phyloP scores from a whole-genome alignment of 768 basidiomycete genomes.

The Gloeostereum incarnatum region DNA sequence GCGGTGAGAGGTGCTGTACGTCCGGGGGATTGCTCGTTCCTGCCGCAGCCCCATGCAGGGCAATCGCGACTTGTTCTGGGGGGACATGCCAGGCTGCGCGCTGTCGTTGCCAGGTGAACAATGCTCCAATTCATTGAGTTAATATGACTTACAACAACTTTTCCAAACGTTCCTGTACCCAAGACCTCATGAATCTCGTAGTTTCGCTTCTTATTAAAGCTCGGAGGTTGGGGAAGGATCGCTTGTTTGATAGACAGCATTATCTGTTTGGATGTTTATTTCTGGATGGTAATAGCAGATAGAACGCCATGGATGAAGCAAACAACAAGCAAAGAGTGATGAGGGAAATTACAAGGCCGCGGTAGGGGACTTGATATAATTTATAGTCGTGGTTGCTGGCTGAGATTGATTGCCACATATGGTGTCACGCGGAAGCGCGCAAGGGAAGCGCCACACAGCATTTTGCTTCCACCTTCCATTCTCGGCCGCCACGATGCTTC shows the following conservation, averaged over 20 bases:
- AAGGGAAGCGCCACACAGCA: too few relatives aligned
- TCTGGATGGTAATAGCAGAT: too few relatives aligned
- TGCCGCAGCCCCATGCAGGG: conserved; percentile 47
- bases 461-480: too few relatives aligned
- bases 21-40: conserved; percentile 8
- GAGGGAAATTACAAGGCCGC: too few relatives aligned
- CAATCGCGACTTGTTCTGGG: conserved; percentile 41
- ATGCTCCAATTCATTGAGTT: not conserved
- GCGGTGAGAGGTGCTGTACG: conserved; percentile 17
- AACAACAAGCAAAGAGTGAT: too few relatives aligned
- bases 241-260: conserved; percentile 42
- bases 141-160: conserved; percentile 64
- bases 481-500: too few relatives aligned
- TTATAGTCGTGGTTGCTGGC: too few relatives aligned
- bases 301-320: too few relatives aligned
- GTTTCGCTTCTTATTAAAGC: conserved; percentile 78
- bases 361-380: too few relatives aligned
- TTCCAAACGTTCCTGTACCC: conserved; percentile 84
- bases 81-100: conserved; percentile 75
- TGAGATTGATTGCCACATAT: too few relatives aligned
- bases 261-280: too few relatives aligned
- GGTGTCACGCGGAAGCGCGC: too few relatives aligned
- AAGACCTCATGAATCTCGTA: conserved; percentile 68
- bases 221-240: conserved; percentile 75
- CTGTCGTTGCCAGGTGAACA: conserved; percentile 24